These are phyloP conservation scores for Penicillium pulvis DNA, from an alignment of 495 filamentous ascomycete species.

Conservation along the genomic window DNA sequence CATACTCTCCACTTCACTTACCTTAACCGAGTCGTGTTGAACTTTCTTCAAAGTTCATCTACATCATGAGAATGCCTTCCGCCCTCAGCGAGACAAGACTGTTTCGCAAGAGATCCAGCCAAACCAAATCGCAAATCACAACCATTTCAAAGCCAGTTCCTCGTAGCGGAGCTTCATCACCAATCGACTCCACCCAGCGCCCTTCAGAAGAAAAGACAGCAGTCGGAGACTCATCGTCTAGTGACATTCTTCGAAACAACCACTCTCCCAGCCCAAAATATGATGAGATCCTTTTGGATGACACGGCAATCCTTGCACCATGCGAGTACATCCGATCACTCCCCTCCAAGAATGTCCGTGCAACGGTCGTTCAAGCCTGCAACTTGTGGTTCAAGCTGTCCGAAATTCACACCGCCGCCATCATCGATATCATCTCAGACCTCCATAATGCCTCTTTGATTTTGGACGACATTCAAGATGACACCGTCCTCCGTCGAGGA, in stretches of 20 bases:
- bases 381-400: not conserved
- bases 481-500: not conserved
- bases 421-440: not conserved
- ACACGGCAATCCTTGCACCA: not conserved
- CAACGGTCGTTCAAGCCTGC: not conserved
- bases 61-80: not conserved
- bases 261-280: not conserved
- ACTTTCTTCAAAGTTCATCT: not conserved
- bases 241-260: not conserved
- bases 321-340: not conserved
- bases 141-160: not conserved
- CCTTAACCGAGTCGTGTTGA: not conserved
- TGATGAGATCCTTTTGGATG: not conserved
- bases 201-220: not conserved
- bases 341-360: not conserved
- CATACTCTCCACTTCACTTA: not conserved
- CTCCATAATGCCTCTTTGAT: not conserved
- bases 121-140: not conserved
- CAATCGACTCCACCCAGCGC: not conserved
- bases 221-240: not conserved
- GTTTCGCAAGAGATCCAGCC: not conserved
- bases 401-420: not conserved
- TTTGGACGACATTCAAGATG: constrained; percentile 2
- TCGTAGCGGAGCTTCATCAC: not conserved
- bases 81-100: not conserved